phyloP scores from a whole-genome alignment of 2,329 filamentous ascomycete species.

The Aspergillus sergii region DNA sequence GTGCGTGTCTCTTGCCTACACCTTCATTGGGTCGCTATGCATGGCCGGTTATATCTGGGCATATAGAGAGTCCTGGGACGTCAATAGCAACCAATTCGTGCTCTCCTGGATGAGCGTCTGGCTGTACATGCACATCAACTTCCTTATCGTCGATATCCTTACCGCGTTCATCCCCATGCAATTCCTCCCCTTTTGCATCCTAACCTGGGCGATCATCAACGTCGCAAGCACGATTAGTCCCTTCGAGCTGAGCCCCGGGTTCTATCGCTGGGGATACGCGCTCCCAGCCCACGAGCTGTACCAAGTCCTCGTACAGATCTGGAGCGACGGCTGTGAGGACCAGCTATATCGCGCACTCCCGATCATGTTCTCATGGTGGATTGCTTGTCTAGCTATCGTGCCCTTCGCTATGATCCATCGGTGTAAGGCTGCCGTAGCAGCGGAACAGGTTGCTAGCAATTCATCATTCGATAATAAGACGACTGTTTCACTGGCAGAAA shows the following conservation, averaged over 20 bases:
- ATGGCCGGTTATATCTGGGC: constrained; percentile 19
- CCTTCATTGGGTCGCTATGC: constrained; percentile 7
- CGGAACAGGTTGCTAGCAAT: neutral
- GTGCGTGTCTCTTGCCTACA: constrained; percentile 12
- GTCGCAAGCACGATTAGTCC: constrained; percentile 43
- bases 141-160: constrained; percentile 42
- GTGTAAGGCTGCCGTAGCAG: neutral
- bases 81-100: constrained; percentile 35
- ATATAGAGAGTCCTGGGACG: constrained; percentile 13
- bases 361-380: constrained; percentile 45
- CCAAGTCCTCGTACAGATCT: constrained; percentile 44
- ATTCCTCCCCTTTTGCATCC: constrained; percentile 43
- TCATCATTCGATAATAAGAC: neutral
- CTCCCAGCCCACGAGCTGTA: constrained; percentile 45
- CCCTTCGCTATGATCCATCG: constrained; percentile 1
- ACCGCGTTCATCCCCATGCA: constrained; percentile 39
- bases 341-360: constrained; percentile 41
- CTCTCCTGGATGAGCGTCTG: constrained; percentile 44
- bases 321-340: constrained; percentile 44
- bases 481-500: neutral
- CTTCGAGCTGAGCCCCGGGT: constrained; percentile 40
- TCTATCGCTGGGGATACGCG: constrained; percentile 44
- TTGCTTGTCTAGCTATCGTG: constrained; percentile 14
- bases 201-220: constrained; percentile 46
- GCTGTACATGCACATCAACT: constrained; percentile 45